Conservation (phyloP, 192 early-diverging fungal genomes). For the Irineochytrium annulatum region DNA sequence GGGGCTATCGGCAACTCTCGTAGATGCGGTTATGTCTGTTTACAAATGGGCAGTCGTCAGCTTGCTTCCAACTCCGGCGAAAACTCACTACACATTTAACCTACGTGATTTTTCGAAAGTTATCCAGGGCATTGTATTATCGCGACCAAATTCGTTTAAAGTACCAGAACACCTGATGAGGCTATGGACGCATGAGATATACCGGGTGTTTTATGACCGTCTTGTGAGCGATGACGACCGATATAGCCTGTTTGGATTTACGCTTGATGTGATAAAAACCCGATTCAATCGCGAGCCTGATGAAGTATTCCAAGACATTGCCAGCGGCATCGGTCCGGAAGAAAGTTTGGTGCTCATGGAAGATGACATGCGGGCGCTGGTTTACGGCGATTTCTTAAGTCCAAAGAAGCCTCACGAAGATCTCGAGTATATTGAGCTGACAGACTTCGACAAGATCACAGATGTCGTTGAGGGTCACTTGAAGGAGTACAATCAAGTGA, state of each 20-base stretch:
- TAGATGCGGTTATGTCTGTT: constrained; percentile 42
- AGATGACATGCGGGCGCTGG: constrained; percentile 53
- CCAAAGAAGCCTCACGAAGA: constrained; percentile 30
- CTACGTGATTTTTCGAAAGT: constrained; percentile 57
- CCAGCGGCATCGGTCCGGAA: constrained; percentile 37
- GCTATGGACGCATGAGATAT: constrained; percentile 59
- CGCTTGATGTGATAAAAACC: constrained; percentile 41
- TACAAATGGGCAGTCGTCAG: constrained; percentile 55
- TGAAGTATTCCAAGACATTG: constrained; percentile 41
- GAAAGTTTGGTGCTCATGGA: constrained; percentile 50
- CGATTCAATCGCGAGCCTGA: constrained; percentile 44
- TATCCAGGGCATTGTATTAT: constrained; percentile 55
- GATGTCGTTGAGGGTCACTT: constrained; percentile 40
- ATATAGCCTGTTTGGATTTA: constrained; percentile 39
- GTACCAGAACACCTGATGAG: constrained; percentile 39
- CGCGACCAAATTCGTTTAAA: constrained; percentile 42
- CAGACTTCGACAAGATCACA: constrained; percentile 49
- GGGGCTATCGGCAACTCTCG: constrained; percentile 32
- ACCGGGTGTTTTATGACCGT: constrained; percentile 55
- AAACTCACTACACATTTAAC: constrained; percentile 66
- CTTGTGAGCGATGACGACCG: constrained; percentile 55
- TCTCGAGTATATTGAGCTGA: constrained; percentile 49
- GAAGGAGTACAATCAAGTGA: constrained; percentile 57
- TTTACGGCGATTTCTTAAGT: constrained; percentile 54
- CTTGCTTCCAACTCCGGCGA: constrained; percentile 61